Conservation (phyloP, 371 early-diverging fungal genomes). For the Mucor velutinosus region DNA sequence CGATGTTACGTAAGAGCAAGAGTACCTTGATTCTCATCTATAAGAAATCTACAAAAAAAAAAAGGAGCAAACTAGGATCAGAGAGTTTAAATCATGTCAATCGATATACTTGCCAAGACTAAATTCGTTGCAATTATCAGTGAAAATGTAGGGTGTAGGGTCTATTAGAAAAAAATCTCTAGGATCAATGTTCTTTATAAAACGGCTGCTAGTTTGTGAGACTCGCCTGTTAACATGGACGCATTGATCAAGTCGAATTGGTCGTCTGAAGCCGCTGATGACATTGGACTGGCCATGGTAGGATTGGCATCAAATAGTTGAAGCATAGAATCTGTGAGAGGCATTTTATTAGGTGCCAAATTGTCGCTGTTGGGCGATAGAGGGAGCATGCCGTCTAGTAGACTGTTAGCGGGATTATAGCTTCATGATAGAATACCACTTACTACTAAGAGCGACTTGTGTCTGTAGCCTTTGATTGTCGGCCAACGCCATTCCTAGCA, state of each 20-base stretch:
- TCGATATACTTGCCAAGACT: slow-evolving; percentile 23
- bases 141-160: not conserved
- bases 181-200: slow-evolving; percentile 11
- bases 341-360: not conserved
- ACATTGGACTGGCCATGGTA: not conserved
- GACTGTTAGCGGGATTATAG: too few relatives aligned
- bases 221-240: slow-evolving; percentile 14
- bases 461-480: not conserved
- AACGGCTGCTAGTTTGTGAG: not conserved
- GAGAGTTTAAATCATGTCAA: slow-evolving; percentile 3
- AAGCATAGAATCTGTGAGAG: not conserved
- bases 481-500: not conserved
- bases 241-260: not conserved
- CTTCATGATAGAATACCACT: not conserved
- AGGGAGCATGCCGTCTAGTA: not conserved
- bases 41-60: slow-evolving; percentile 12
- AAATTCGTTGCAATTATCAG: not conserved
- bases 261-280: not conserved
- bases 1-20: not conserved
- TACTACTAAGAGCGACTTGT: not conserved
- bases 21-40: not conserved
- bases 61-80: slow-evolving; percentile 20
- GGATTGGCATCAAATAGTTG: not conserved
- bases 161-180: slow-evolving; percentile 11
- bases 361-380: not conserved